phyloP scores from a whole-genome alignment of 768 basidiomycete species.

The Scleroderma citrinum region DNA sequence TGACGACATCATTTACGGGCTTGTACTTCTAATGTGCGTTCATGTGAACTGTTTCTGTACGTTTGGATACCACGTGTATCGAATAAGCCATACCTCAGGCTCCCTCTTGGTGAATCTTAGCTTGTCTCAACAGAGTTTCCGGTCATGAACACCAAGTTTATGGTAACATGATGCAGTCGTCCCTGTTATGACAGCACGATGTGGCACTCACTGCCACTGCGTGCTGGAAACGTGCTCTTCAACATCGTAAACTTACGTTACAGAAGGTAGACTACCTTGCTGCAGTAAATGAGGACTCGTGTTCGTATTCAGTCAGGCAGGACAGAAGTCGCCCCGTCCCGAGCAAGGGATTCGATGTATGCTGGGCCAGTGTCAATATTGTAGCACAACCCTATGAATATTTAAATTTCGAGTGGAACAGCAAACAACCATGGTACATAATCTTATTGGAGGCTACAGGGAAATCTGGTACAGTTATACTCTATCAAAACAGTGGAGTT shows the following conservation, averaged over 20 bases:
- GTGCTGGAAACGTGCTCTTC: slow-evolving; percentile 24
- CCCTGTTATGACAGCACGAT: not conserved
- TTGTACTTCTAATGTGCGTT: slow-evolving; percentile 12
- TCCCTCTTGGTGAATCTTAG: slow-evolving; percentile 1
- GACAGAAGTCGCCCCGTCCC: not conserved
- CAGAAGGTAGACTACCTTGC: slow-evolving; percentile 1
- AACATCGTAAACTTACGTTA: slow-evolving; percentile 26
- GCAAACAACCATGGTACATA: not conserved
- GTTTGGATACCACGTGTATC: slow-evolving; percentile 7
- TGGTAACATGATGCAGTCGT: too few relatives aligned
- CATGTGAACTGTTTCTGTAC: slow-evolving; percentile 9
- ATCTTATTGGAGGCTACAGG: too few relatives aligned
- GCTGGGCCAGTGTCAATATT: too few relatives aligned
- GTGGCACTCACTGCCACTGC: slow-evolving; percentile 29
- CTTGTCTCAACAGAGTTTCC: not conserved
- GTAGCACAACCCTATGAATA: too few relatives aligned
- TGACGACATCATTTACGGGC: slow-evolving; percentile 26
- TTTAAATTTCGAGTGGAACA: too few relatives aligned
- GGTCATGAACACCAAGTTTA: too few relatives aligned
- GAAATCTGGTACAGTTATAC: too few relatives aligned
- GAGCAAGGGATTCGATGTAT: too few relatives aligned
- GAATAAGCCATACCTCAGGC: slow-evolving; percentile 11
- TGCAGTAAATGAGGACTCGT: slow-evolving; percentile 10
- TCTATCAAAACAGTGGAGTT: too few relatives aligned
- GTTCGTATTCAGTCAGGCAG: slow-evolving; percentile 1